Evolutionary conservation across 1,139 yeast genomes (phyloP).

Genomic region (Barnettozyma hawaiiensis): DNA sequence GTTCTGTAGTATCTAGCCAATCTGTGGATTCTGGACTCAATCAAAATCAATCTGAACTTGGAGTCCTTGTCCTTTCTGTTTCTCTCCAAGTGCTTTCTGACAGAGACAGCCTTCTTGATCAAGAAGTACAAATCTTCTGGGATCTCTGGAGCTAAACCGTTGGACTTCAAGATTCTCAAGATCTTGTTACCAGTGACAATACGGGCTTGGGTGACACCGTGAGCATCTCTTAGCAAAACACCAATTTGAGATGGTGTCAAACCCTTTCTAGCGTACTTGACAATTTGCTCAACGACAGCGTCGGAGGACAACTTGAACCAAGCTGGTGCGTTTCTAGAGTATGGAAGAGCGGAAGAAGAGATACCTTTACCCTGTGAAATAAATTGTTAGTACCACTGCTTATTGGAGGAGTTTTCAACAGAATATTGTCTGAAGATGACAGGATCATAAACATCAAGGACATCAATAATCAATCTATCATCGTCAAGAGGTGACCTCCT

Average conservation of each 20-base stretch:
- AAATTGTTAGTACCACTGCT: conserved; percentile 32
- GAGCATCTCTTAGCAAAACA: conserved; percentile 99
- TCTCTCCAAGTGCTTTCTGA: conserved; percentile 99
- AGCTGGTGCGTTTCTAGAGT: conserved; percentile 97
- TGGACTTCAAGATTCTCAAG: conserved; percentile 96
- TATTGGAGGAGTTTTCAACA: conserved; percentile 4
- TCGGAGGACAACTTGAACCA: conserved; percentile 98
- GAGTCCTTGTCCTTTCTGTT: conserved; percentile 99
- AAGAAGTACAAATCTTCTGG: conserved; percentile 99
- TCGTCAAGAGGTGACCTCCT: background rate
- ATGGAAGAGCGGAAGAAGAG: conserved; percentile 98
- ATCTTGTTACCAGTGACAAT: conserved; percentile 99
- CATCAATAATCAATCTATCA: background rate
- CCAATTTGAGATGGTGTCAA: conserved; percentile 99
- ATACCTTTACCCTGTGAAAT: conserved; percentile 95
- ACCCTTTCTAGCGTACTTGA: conserved; percentile 99
- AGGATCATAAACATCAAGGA: background rate
- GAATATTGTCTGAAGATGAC: conserved; percentile 7
- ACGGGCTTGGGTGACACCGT: conserved; percentile 98
- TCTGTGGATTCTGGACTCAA: conserved; percentile 99
- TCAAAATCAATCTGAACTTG: conserved; percentile 99
- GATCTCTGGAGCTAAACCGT: conserved; percentile 99
- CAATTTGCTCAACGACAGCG: conserved; percentile 94
- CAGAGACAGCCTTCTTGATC: conserved; percentile 99
- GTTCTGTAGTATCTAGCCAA: conserved; percentile 99